phyloP scores from a whole-genome alignment of 192 early-diverging fungal species.

The Cetraspora pellucida region DNA sequence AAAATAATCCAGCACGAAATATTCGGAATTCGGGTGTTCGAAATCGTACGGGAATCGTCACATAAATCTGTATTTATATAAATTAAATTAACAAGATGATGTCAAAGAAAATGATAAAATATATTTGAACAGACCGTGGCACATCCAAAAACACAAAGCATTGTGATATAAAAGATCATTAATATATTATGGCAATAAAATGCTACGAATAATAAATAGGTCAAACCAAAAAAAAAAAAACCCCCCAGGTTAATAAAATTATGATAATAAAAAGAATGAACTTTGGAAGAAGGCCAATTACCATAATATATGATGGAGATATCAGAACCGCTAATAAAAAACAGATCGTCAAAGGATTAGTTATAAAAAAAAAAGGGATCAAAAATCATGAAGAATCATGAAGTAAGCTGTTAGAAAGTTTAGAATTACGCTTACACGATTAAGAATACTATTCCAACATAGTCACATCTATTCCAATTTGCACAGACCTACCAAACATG shows the following conservation, averaged over 20 bases:
- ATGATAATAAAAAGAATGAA: neutral
- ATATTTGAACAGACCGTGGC: slow-evolving; percentile 50
- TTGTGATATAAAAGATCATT: slow-evolving; percentile 55
- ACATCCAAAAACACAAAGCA: slow-evolving; percentile 63
- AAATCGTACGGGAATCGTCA: slow-evolving; percentile 67
- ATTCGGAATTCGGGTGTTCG: slow-evolving; percentile 77
- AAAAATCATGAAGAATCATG: too few relatives aligned
- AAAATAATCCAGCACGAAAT: slow-evolving; percentile 75
- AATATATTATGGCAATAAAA: slow-evolving; percentile 49
- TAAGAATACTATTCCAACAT: slow-evolving; percentile 83
- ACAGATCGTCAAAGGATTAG: too few relatives aligned
- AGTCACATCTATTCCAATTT: slow-evolving; percentile 88
- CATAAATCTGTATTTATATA: neutral
- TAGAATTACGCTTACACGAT: slow-evolving; percentile 55
- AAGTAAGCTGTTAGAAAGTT: too few relatives aligned
- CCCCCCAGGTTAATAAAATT: too few relatives aligned
- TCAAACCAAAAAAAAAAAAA: neutral
- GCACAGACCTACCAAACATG: slow-evolving; percentile 7
- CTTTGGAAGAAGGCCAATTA: neutral
- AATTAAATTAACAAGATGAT: too few relatives aligned
- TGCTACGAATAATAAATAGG: slow-evolving; percentile 12
- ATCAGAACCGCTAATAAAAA: slow-evolving; percentile 20
- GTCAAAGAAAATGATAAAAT: neutral
- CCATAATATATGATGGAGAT: slow-evolving; percentile 7
- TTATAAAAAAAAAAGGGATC: too few relatives aligned